Evolutionary conservation across 495 filamentous ascomycete species (phyloP), one percentile per base, ranked within the genome.

Genomic region (Collariella sp.): DNA sequence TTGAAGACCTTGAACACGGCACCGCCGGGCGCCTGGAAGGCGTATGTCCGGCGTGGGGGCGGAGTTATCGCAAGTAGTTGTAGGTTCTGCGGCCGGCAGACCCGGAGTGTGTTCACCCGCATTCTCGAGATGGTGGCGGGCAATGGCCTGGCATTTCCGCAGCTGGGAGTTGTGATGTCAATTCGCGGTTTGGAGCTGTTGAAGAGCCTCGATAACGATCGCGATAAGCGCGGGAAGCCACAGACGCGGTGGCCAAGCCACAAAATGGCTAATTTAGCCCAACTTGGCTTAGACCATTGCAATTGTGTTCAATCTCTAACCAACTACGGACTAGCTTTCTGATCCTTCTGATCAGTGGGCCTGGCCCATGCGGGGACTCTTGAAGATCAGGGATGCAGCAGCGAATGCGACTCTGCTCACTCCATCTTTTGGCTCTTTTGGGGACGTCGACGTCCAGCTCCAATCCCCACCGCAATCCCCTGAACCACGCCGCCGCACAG

Each of bases 1-100:
- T 93, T 91, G 84, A 99, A 99, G 70, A 99, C 86, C 62, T 96
- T 82, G 52, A 91, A 78, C 48, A 82, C 76, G 35, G 90, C 86
- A 18, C 81, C 80, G 41, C 87, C 86, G 6, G 88, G 76, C 24
- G 83, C 77, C 72, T 88, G 85, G 59, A 84, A 79, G 40, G 89
- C 89, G 70, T 94, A 95, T 39, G 62, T 71, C 54, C 86, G 78
- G 16, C 67, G 64, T 24, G 62, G 23, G 2, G 16, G 45, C 23
- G 22, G 42, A 36, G 33, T 13, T 48, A n/a, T 12, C 7, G 23
- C 9, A 20, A 41, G 42, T 19, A 35, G 52, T 19, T 29, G 46
- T 18, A 48, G 38, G 9, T 38, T 39, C 49, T 54, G 60, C 51
- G 60, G 58, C 40, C 56, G 60, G 48, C 48, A 59, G 60, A 40